Evolutionary conservation across 202 grass and related monocot genomes (phyloP).

Genomic region (Panicum hallii): DNA sequence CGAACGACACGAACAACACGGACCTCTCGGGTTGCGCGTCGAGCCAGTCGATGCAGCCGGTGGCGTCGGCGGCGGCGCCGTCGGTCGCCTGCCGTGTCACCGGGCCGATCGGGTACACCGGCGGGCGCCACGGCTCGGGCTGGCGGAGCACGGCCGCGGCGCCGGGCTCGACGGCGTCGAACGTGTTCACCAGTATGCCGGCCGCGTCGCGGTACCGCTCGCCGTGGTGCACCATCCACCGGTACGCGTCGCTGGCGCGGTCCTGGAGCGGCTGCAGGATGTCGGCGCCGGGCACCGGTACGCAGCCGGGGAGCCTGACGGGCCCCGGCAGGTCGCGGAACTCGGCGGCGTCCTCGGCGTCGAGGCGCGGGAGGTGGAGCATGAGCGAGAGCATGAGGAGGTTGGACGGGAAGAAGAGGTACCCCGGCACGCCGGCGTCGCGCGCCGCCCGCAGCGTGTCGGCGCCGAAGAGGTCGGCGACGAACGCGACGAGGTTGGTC

Average conservation of each 20-base stretch:
- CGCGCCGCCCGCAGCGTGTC: conserved; percentile 47
- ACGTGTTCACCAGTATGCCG: conserved; percentile 57
- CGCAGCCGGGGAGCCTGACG: conserved; percentile 48
- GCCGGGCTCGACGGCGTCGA: conserved; percentile 47
- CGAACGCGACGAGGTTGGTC: conserved; percentile 44
- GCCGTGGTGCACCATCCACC: conserved; percentile 47
- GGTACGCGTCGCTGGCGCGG: conserved; percentile 40
- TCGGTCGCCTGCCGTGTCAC: background rate
- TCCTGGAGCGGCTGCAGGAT: conserved; percentile 50
- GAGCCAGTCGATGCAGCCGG: conserved; percentile 51
- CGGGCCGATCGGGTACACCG: conserved; percentile 48
- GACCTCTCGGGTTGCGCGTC: conserved; percentile 51
- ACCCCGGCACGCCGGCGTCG: conserved; percentile 42
- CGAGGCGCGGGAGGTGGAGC: conserved; percentile 50
- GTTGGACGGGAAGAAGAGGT: conserved; percentile 59
- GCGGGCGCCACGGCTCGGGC: conserved; percentile 19
- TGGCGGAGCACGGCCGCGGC: conserved; percentile 22
- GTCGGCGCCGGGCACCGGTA: conserved; percentile 38
- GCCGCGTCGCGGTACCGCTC: conserved; percentile 42
- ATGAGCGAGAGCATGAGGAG: conserved; percentile 44
- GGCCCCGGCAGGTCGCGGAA: conserved; percentile 44
- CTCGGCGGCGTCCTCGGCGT: conserved; percentile 42
- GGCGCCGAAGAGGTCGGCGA: conserved; percentile 53
- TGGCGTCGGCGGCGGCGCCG: background rate
- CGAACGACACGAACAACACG: conserved; percentile 64